Base-by-base conservation (phyloP, 352 stramenopile genomes). In the Pythium brachiatum region DNA sequence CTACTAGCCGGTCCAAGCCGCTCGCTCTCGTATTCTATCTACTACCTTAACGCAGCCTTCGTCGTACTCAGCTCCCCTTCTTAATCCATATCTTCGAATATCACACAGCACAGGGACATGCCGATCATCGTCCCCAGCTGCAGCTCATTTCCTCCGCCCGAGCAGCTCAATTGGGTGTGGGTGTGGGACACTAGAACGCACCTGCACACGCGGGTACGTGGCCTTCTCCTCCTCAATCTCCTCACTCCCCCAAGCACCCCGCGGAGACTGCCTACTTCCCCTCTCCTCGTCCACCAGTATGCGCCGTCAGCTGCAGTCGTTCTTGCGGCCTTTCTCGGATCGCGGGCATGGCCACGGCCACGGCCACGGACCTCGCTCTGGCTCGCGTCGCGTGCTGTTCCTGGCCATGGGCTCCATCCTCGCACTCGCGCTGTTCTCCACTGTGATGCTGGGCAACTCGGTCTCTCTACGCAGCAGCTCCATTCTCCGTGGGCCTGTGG, bases 341-440 rank as follows among this genome's bases (percentile, higher is more conserved):
- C 13, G 2, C 1, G 44, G 23, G 12, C 26, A 52, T 1, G 18
- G 3, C 3, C 44, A 57, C 18, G 15, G 38, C 32, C 29, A 60
- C 21, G 36, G 52, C 25, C 54, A 43, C 9, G 39, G 55, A 18
- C 12, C 25, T 20, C 15, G 12, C n/a, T 2, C 0, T 13, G 2
- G 48, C 58, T 52, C 58, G 34, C 58, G 50, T 6, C 58, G 58
- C 8, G 9, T 43, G 26, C 50, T 65, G 11, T 58, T 36, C 34
- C 48, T 65, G 26, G 58, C 50, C 18, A 21, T 65, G 18, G 58
- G 58, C 31, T 58, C 58, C 34, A 50, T 65, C 16, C 2, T 65
- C 34, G 48, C 39, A 47, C 58, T 65, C 38, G 25, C 48, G 34
- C 4, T 65, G 11, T 12, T 65, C 29, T 65, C 58, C 16, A 59